These are phyloP conservation scores for Pichia sp. DNA, from an alignment of 1,139 yeast species.

Conservation along the genomic window DNA sequence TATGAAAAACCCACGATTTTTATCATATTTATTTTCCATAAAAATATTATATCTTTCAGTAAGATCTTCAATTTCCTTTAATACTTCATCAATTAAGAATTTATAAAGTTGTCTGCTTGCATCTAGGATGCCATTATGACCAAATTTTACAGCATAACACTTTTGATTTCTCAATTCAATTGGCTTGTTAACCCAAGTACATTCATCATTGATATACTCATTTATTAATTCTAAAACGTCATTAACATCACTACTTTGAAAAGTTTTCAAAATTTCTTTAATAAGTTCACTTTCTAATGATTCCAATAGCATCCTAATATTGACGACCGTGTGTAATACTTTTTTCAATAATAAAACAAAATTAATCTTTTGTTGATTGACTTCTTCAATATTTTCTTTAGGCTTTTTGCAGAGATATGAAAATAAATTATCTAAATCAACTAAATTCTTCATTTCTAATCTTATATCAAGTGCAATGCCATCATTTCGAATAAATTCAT, in stretches of 20 bases:
- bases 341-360: conserved; percentile 35
- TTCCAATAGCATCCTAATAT: conserved; percentile 18
- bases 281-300: conserved; percentile 25
- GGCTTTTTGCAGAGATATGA: conserved; percentile 22
- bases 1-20: conserved; percentile 35
- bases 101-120: conserved; percentile 39
- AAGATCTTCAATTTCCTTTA: conserved; percentile 25
- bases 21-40: conserved; percentile 34
- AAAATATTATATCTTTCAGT: conserved; percentile 23
- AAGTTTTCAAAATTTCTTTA: conserved; percentile 30
- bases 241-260: conserved; percentile 25
- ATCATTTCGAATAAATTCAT: conserved; percentile 28
- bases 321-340: conserved; percentile 18
- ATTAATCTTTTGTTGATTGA: conserved; percentile 35
- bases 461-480: conserved; percentile 23
- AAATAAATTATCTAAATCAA: conserved; percentile 33
- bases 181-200: conserved; percentile 36
- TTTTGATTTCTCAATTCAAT: conserved; percentile 39
- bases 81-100: conserved; percentile 33
- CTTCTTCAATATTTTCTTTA: conserved; percentile 20
- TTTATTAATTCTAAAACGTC: conserved; percentile 28
- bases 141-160: conserved; percentile 39
- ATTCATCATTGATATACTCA: conserved; percentile 35
- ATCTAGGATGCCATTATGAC: conserved; percentile 41
- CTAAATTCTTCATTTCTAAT: conserved; percentile 26